Base-by-base conservation (phyloP, 2,329 filamentous ascomycete genomes). In the Penicillium sp. region DNA sequence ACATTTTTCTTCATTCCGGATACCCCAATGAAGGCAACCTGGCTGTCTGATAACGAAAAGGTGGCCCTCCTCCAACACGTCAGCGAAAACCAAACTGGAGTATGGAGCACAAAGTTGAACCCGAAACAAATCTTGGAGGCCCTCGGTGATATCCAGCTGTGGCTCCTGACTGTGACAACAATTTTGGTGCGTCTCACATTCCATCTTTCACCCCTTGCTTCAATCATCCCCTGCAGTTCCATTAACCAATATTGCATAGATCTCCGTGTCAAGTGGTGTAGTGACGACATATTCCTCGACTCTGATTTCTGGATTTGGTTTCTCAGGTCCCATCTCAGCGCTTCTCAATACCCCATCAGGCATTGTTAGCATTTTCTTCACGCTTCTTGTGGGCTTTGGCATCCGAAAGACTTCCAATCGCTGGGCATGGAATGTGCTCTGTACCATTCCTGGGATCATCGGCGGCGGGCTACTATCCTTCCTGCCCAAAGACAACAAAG, bases 41-140 rank as follows among this genome's bases (percentile, higher is more conserved):
- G 64, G 64, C 44, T 69, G 22, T 62, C 64, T 16, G 68, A 73
- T 4, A 63, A 61, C 9, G 74, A 79, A 47, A 74, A 77, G 53
- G 67, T 76, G 22, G 74, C 61, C 4, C 66, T 69, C 10, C 58
- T 78, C 20, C 72, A 78, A 46, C 73, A 80, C 1, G 71, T 82
- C 0, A 70, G 76, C 3, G 71, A 72, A 32, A 80, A 81, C 38
- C 77, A 82, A 56, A 82, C 79, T 0, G 81, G 81, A 2, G 77
- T 82, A 2, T 77, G 81, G 61, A 81, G 79, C 63, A 78, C 79
- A 46, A 72, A 74, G 38, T 75, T 82, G 62, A 81, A 82, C 53
- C 43, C 64, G 3, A 66, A 72, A 13, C 81, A 83, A 47, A 71
- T 82, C 14, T 60, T 71, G 44, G 81, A 83, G 66, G 74, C 74